Conservation (phyloP, 495 filamentous ascomycete genomes). For the Hypoxylon lenormandii region DNA sequence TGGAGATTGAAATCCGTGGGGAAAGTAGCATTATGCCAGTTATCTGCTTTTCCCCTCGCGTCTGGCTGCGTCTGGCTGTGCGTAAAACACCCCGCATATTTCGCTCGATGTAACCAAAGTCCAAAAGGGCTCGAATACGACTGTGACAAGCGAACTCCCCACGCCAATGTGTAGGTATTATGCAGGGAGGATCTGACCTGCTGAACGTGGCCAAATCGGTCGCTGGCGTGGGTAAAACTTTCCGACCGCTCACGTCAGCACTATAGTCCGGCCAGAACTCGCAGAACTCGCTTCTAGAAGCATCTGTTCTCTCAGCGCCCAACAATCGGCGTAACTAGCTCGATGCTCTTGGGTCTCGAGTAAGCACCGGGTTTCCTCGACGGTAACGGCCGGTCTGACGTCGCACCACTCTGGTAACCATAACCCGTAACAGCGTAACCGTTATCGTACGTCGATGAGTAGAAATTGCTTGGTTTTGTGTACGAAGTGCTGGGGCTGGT, state of each 20-base stretch:
- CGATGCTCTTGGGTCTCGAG: constrained; percentile 65
- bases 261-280: constrained; percentile 25
- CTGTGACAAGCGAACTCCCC: constrained; percentile 32
- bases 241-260: constrained; percentile 46
- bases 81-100: constrained; percentile 39
- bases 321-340: constrained; percentile 64
- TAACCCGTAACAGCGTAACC: constrained; percentile 52
- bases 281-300: constrained; percentile 20
- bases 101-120: constrained; percentile 35
- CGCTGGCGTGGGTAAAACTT: constrained; percentile 31
- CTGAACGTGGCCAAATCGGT: constrained; percentile 41
- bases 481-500: constrained; percentile 63
- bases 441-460: constrained; percentile 62
- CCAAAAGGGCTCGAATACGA: constrained; percentile 15
- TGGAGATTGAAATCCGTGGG: constrained; percentile 29
- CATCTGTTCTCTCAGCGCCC: constrained; percentile 51
- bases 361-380: constrained; percentile 58
- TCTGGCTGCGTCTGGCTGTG: constrained; percentile 13
- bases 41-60: constrained; percentile 26
- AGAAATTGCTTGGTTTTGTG: constrained; percentile 53
- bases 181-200: constrained; percentile 41
- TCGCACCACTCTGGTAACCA: constrained; percentile 50
- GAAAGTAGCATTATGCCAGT: constrained; percentile 36
- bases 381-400: constrained; percentile 60
- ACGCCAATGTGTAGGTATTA: constrained; percentile 25